Percentiles rank a stretch among this genome's conserved stretches.
These are phyloP conservation scores for Hypocreales sp. DNA, from an alignment of 2,329 filamentous ascomycete species.

Conservation along the genomic window DNA sequence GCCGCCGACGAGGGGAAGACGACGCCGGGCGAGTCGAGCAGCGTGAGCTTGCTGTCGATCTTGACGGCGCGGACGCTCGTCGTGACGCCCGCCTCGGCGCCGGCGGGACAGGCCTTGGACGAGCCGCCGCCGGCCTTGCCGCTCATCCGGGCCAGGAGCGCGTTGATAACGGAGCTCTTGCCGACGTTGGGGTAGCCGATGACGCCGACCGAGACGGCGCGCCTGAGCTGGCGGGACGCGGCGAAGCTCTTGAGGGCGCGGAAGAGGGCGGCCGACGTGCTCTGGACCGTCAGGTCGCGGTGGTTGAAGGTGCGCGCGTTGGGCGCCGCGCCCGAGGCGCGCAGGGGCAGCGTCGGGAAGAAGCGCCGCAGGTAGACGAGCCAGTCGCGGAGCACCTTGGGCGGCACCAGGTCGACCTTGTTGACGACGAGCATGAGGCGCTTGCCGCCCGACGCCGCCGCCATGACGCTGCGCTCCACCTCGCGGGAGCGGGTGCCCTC, in stretches of 20 bases:
- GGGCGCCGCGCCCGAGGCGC: conserved; percentile 65
- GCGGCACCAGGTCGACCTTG: conserved; percentile 86
- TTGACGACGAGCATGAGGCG: conserved; percentile 82
- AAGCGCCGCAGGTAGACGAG: conserved; percentile 70
- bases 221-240: conserved; percentile 69
- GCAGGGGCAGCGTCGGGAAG: conserved; percentile 82
- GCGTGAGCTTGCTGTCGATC: conserved; percentile 83
- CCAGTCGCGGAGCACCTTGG: conserved; percentile 71
- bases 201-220: conserved; percentile 78
- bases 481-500: conserved; percentile 82
- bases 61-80: conserved; percentile 82
- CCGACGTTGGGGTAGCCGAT: conserved; percentile 94
- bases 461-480: conserved; percentile 81
- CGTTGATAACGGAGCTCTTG: conserved; percentile 94
- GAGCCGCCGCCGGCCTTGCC: conserved; percentile 40
- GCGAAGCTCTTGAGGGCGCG: conserved; percentile 83
- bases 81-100: conserved; percentile 84
- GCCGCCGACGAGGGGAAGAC: conserved; percentile 63
- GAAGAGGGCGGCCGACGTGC: conserved; percentile 72
- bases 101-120: conserved; percentile 61
- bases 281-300: conserved; percentile 73
- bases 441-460: conserved; percentile 70
- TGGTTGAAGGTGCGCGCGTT: conserved; percentile 90
- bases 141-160: conserved; percentile 63
- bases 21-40: conserved; percentile 88